Conservation (phyloP, 148 eudicot species). For the Arctostaphylos glauca region DNA sequence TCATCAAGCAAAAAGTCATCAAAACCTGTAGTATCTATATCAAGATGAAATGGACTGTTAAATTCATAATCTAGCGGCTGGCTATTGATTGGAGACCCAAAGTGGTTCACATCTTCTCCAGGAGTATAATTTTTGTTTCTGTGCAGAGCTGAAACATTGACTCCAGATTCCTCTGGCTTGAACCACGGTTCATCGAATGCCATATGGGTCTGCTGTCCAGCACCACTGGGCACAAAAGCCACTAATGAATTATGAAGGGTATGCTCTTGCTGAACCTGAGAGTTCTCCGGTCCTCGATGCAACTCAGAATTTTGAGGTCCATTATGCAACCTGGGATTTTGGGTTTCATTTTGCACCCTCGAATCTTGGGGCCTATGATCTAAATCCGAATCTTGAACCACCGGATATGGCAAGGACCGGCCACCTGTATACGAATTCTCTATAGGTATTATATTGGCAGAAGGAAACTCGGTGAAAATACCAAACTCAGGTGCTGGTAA, state of each 20-base stretch:
- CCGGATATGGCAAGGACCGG: constrained; percentile 34
- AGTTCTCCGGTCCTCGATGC: constrained; percentile 19
- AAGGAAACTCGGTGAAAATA: constrained; percentile 33
- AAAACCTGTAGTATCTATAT: constrained; percentile 31
- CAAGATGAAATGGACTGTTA: constrained; percentile 42
- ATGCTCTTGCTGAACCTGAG: constrained; percentile 38
- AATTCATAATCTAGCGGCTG: constrained; percentile 49
- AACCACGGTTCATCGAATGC: constrained; percentile 30
- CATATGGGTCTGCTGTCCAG: constrained; percentile 32
- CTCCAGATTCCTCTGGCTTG: constrained; percentile 29
- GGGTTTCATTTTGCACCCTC: constrained; percentile 6
- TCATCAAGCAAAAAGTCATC: constrained; percentile 43
- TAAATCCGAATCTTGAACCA: constrained; percentile 26
- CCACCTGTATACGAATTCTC: constrained; percentile 26
- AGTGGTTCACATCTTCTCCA: constrained; percentile 38
- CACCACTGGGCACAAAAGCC: constrained; percentile 34
- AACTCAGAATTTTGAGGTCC: constrained; percentile 16
- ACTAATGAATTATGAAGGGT: constrained; percentile 35
- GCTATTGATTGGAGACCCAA: constrained; percentile 54
- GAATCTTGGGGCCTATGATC: constrained; percentile 15
- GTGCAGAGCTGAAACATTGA: constrained; percentile 25
- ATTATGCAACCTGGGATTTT: not conserved
- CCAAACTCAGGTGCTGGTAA: constrained; percentile 34
- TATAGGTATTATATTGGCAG: constrained; percentile 29
- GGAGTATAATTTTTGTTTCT: constrained; percentile 35